phyloP scores from a whole-genome alignment of 2,329 filamentous ascomycete species.

The Cladosporium sp. region DNA sequence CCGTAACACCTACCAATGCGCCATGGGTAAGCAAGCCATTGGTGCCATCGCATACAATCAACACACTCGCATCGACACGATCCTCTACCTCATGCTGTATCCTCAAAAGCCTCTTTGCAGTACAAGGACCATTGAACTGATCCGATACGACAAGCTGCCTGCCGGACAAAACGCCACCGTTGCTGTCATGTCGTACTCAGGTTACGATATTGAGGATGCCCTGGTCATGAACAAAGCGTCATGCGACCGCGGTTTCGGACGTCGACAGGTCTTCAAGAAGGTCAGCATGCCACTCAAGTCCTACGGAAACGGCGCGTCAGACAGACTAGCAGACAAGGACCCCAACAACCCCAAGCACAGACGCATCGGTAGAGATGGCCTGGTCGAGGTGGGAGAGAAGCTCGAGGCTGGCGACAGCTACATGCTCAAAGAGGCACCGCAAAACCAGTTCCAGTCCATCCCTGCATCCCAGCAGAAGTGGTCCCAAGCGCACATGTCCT shows the following conservation, averaged over 20 bases:
- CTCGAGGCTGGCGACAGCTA: slow-evolving; percentile 78
- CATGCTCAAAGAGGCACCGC: slow-evolving; percentile 82
- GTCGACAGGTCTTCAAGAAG: slow-evolving; percentile 98
- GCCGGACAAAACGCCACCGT: slow-evolving; percentile 96
- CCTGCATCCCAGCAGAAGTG: slow-evolving; percentile 25
- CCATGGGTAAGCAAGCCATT: slow-evolving; percentile 99
- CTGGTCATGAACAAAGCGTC: slow-evolving; percentile 96
- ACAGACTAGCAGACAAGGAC: slow-evolving; percentile 58
- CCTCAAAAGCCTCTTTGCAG: slow-evolving; percentile 97
- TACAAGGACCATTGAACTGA: slow-evolving; percentile 91
- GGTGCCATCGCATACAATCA: slow-evolving; percentile 98
- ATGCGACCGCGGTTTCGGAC: slow-evolving; percentile 88
- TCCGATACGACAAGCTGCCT: slow-evolving; percentile 95
- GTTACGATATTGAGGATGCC: slow-evolving; percentile 99
- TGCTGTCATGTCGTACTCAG: slow-evolving; percentile 98
- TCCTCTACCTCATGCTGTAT: slow-evolving; percentile 95
- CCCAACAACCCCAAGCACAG: slow-evolving; percentile 51
- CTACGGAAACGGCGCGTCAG: slow-evolving; percentile 74
- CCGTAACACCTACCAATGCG: slow-evolving; percentile 97
- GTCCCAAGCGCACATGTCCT: slow-evolving; percentile 52
- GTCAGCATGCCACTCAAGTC: slow-evolving; percentile 81
- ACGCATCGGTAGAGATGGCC: slow-evolving; percentile 78
- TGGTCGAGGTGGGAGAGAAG: slow-evolving; percentile 80
- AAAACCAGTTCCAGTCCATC: slow-evolving; percentile 62
- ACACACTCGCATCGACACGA: slow-evolving; percentile 92